Evolutionary conservation across 2,329 filamentous ascomycete genomes (phyloP).

Genomic region (Colletotrichum sp.): DNA sequence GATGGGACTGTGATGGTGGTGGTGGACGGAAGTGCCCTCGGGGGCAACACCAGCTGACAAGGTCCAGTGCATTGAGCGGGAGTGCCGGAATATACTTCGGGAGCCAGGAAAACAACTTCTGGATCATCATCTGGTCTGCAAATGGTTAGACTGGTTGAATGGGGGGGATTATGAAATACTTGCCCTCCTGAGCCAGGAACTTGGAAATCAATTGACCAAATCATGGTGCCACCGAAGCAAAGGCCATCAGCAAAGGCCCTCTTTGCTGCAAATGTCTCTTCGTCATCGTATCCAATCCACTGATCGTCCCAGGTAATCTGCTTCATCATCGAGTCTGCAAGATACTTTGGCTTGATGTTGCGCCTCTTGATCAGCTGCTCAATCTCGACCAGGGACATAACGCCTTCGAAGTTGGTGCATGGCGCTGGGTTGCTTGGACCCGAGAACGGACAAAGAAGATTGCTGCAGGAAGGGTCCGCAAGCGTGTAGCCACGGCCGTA

Average conservation of each 20-base stretch:
- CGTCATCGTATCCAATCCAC: slow-evolving; percentile 32
- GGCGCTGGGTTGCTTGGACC: slow-evolving; percentile 29
- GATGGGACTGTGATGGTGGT: background rate
- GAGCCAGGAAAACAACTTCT: background rate
- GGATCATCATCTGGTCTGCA: background rate
- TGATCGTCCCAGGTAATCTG: slow-evolving; percentile 29
- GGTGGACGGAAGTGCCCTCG: background rate
- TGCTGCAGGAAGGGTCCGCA: slow-evolving; percentile 28
- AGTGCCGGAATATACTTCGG: background rate
- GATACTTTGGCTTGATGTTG: slow-evolving; percentile 77
- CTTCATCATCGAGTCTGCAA: slow-evolving; percentile 40
- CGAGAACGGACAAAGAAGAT: slow-evolving; percentile 25
- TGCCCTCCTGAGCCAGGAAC: background rate
- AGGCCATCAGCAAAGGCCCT: slow-evolving; percentile 27
- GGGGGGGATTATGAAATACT: background rate
- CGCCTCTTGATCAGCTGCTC: slow-evolving; percentile 85
- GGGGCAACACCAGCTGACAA: background rate
- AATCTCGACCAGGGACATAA: slow-evolving; percentile 36
- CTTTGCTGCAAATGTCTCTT: slow-evolving; percentile 28
- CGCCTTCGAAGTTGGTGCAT: slow-evolving; percentile 32
- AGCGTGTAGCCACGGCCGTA: slow-evolving; percentile 53
- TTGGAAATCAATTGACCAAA: slow-evolving; percentile 33
- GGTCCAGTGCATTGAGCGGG: background rate
- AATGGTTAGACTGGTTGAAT: background rate
- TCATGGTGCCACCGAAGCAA: slow-evolving; percentile 37